phyloP scores from a whole-genome alignment of 2,329 filamentous ascomycete species.

The Chaetomium sp. region DNA sequence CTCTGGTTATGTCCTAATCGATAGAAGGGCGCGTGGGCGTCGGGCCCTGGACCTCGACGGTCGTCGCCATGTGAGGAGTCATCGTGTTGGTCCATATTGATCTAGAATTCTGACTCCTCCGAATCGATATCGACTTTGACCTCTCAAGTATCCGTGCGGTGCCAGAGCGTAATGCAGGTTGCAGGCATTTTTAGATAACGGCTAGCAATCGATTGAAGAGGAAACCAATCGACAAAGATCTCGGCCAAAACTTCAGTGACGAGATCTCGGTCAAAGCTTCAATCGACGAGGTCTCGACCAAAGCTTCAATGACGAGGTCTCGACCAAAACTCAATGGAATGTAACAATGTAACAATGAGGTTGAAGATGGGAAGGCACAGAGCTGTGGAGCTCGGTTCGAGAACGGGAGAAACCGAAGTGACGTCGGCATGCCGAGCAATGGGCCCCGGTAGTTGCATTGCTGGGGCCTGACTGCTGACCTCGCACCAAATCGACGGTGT shows the following conservation, averaged over 20 bases:
- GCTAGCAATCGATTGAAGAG: too few relatives aligned
- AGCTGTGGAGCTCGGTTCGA: slow-evolving; percentile 17
- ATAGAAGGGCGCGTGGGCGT: slow-evolving; percentile 51
- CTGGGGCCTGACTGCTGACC: background rate
- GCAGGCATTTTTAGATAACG: slow-evolving; percentile 24
- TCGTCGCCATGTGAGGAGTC: slow-evolving; percentile 29
- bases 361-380: background rate
- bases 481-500: too few relatives aligned
- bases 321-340: too few relatives aligned
- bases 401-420: slow-evolving; percentile 15
- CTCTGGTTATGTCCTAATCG: slow-evolving; percentile 70
- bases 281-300: background rate
- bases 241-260: background rate
- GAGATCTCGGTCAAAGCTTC: too few relatives aligned
- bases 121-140: slow-evolving; percentile 18
- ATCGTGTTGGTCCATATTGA: background rate
- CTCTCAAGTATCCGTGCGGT: slow-evolving; percentile 22
- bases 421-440: slow-evolving; percentile 19
- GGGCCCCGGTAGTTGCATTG: slow-evolving; percentile 21
- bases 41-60: slow-evolving; percentile 23
- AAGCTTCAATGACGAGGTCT: background rate
- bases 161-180: slow-evolving; percentile 1
- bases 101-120: too few relatives aligned
- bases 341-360: too few relatives aligned
- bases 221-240: background rate